Base-by-base conservation (phyloP, 176 grass and related monocot species). In the Oryza nivara region DNA sequence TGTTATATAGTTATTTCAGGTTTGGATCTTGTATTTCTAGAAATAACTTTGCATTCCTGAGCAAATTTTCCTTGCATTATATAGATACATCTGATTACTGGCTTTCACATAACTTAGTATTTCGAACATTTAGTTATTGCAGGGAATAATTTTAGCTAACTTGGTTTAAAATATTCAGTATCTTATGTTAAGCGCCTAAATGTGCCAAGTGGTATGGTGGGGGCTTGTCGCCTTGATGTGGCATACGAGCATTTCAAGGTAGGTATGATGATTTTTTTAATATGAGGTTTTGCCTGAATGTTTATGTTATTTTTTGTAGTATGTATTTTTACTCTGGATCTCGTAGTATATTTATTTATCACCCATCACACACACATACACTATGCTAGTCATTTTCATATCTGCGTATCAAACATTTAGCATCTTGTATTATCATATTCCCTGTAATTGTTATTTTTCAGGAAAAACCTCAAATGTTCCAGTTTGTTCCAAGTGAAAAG, bases 391-490 rank as follows among this genome's bases (percentile, higher is more conserved):
- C 52, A 48, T 89, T 68, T 79, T 80, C 6, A 0, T 84, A 64
- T 40, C 26, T 34, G 45, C 30, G 49, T 49, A 76, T 26, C 66
- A 11, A 72, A 40, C 34, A 77, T 75, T 66, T 41, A 17, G 4
- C 30, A 36, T 65, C 16, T 72, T 66, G 52, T 72, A 9, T 77
- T 67, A 16, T 67, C 11, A 71, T 45, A 48, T 40, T 61, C 49
- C 66, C 11, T 4, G 45, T 78, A 28, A 28, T 58, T 79, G 68
- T 78, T 86, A 38, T 60, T 81, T 88, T 91, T 86, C 89, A 98
- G 96, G 96, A 95, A 92, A 95, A 95, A 52, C 93, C 96, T 79
- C 89, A 98, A 51, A 85, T 95, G 96, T 98, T 98, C 83, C 93
- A 95, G 80, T 98, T 98, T 73, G 86, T 98, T 90, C 80, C 96